Evolutionary conservation across 2,329 filamentous ascomycete species (phyloP), one percentile per base, ranked within the genome.

Genomic region (Talaromyces sp.): DNA sequence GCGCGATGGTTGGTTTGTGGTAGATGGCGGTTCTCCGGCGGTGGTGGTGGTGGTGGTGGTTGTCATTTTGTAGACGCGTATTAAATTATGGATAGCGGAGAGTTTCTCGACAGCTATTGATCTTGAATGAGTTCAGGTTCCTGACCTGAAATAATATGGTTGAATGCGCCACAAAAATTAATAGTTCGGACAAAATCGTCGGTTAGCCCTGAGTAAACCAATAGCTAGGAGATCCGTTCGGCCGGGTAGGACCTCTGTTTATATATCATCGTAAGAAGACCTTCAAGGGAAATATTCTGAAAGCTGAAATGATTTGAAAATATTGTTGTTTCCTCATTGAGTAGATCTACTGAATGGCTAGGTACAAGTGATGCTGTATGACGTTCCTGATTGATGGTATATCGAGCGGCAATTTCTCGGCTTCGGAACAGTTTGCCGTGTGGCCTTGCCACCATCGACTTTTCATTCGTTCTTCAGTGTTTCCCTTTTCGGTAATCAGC

Each of bases 381-480:
- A 56, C 52, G 52, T 56, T 37, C n/a, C n/a, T 22, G 4, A 22
- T 56, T 37, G n/a, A 24, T 24, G 52, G 11, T 24, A 37, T 2
- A 37, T 8, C 4, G 52, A 22, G 33, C 41, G 57, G 57, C 57
- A 7, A 47, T 60, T 31, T 33, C 41, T 47, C 57, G 57, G 39
- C 9, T 22, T 60, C 57, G 57, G 27, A 33, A 33, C 41, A 14
- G 11, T 39, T 5, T 33, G 37, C 39, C 57, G 57, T 16, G n/a
- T 45, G 24, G 10, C 22, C 5, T 59, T 59, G 56, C 56, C 56
- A 59, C 56, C 56, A 27, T 24, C 37, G 11, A 14, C 10, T 6
- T 13, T 33, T 59, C 14, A 60, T 60, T 60, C 22, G 57, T 45
- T 60, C 57, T 60, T 33, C 31, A 47, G 57, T 47, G 10, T 60